Conservation (phyloP, 2,329 filamentous ascomycete species). For the Penicillium sp. region DNA sequence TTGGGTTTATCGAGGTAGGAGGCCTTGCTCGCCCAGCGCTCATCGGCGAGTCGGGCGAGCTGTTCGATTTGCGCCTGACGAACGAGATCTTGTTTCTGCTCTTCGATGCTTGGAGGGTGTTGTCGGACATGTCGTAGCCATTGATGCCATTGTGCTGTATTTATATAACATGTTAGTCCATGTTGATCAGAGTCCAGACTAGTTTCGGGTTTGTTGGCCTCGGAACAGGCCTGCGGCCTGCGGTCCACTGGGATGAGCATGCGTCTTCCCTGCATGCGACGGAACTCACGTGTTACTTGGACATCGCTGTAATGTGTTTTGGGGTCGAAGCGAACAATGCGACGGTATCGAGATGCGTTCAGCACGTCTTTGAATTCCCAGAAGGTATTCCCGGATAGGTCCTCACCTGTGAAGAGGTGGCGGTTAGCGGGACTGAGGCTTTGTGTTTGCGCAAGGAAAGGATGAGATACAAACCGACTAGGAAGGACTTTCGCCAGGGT, state of each 20-base stretch:
- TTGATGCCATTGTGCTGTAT: conserved; percentile 62
- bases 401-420: conserved; percentile 47
- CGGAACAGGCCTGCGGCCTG: neutral
- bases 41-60: conserved; percentile 58
- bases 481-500: conserved; percentile 59
- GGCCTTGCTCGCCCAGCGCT: conserved; percentile 58
- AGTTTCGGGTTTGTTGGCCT: too few relatives aligned
- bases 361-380: conserved; percentile 63
- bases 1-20: conserved; percentile 57
- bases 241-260: neutral
- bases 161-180: conserved; percentile 15
- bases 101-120: conserved; percentile 54
- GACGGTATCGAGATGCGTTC: conserved; percentile 52
- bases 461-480: conserved; percentile 48
- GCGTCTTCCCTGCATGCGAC: neutral
- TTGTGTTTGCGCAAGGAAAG: neutral
- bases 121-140: conserved; percentile 62
- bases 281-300: conserved; percentile 53
- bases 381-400: conserved; percentile 62
- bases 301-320: conserved; percentile 57
- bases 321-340: conserved; percentile 56
- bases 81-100: conserved; percentile 56
- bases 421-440: conserved; percentile 12
- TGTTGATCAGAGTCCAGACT: too few relatives aligned
- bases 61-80: conserved; percentile 58